Evolutionary conservation across 2,329 filamentous ascomycete species (phyloP).

Genomic region (Colletotrichum truncatum): DNA sequence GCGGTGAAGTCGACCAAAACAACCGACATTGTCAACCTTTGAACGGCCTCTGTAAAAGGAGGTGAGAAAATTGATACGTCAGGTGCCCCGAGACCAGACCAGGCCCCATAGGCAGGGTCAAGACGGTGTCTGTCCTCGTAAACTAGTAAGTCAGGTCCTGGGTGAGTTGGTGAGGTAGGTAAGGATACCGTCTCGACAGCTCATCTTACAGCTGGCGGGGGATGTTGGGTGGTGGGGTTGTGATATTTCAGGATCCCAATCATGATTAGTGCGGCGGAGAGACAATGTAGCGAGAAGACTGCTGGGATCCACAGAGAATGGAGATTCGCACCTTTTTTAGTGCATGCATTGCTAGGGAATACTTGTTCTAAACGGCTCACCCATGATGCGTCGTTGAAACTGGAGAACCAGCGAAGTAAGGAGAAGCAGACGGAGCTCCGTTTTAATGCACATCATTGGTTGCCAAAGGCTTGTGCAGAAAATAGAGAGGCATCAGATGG

Average conservation of each 20-base stretch:
- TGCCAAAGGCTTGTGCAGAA: too few species aligned
- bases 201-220: slow-evolving; percentile 25
- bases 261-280: slow-evolving; percentile 13
- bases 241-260: slow-evolving; percentile 27
- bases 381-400: background rate
- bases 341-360: slow-evolving; percentile 1
- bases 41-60: too few species aligned
- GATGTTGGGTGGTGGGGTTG: slow-evolving; percentile 23
- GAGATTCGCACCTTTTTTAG: slow-evolving; percentile 22
- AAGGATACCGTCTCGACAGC: slow-evolving; percentile 1
- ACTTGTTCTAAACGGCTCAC: background rate
- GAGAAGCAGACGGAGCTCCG: background rate
- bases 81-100: background rate
- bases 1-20: background rate
- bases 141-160: background rate
- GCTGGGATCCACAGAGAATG: slow-evolving; percentile 19
- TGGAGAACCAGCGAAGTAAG: background rate
- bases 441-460: too few species aligned
- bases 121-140: background rate
- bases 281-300: slow-evolving; percentile 12
- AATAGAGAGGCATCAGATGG: too few species aligned
- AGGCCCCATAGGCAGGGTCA: background rate
- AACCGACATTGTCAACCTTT: background rate
- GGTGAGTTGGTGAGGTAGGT: background rate
- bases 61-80: slow-evolving; percentile 6